Base-by-base conservation (phyloP, 306 rosid species). In the Inga leiocalycina region DNA sequence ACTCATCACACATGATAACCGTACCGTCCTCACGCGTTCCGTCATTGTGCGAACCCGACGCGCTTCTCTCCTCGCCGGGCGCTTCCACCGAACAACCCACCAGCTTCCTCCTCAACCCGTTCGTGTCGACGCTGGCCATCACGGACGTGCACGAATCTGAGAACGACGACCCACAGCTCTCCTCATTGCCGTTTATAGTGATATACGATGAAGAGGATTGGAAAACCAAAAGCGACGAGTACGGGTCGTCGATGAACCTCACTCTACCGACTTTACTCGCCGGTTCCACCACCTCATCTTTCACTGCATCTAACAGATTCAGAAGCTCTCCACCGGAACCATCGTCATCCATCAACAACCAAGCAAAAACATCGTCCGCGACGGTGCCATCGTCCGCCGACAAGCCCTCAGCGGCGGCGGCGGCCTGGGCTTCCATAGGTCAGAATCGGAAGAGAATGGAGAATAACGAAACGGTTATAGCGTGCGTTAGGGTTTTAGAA, bases 121-220 rank as follows among this genome's bases (percentile, higher is more conserved):
- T 65, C 44, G 66, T 62, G 79, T 90, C 88, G 6, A 90, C 88
- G 86, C 90, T 90, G 57, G 90, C 97, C 97, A 93, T 93, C 64
- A 93, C 75, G 44, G 95, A 91, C 41, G 95, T 90, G 67, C 88
- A 88, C 35, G 82, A 78, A 66, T 90, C 93, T 4, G 97, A 89
- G 80, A 90, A 93, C 22, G 97, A 91, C 14, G 97, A 90, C 6
- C 97, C 97, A 66, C 97, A 91, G 74, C 86, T 91, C 91, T 93
- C 96, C 83, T 93, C 94, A 80, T 91, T 90, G 27, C 90, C 90
- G 86, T 93, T 89, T n/a, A 93, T 89, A 6, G 96, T 91, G 8
- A 93, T 77, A 88, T 90, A 91, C 3, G 96, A 89, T 2, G 93
- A 85, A 30, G 92, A 85, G 41, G 91, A 87, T 35, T 87, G 93